These are phyloP conservation scores for Musa schizocarpa DNA, from an alignment of 176 grass and related monocot genomes.

Conservation along the genomic window DNA sequence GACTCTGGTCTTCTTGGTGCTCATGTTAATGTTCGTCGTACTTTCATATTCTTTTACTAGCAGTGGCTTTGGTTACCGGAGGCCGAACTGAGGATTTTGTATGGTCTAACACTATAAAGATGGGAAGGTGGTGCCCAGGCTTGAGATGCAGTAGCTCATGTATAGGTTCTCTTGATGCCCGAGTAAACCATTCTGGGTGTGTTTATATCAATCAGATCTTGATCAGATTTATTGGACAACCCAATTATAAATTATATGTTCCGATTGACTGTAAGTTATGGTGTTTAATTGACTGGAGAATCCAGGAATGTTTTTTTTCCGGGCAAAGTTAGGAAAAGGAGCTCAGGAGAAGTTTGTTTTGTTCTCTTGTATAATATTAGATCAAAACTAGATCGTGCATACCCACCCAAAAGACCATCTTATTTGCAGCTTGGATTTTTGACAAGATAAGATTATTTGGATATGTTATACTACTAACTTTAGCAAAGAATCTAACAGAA, in stretches of 20 bases:
- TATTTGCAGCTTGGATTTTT: too few species aligned
- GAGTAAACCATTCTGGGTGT: background rate
- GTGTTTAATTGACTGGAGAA: too few species aligned
- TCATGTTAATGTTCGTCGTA: background rate
- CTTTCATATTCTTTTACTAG: background rate
- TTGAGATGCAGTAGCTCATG: background rate
- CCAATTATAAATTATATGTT: background rate
- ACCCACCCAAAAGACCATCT: too few species aligned
- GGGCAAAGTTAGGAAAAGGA: too few species aligned
- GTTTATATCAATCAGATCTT: background rate
- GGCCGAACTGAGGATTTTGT: background rate
- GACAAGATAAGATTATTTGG: too few species aligned
- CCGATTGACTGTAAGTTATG: too few species aligned
- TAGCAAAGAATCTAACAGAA: too few species aligned
- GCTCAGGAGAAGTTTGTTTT: too few species aligned
- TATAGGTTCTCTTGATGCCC: background rate
- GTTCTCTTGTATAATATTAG: too few species aligned
- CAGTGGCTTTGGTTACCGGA: background rate
- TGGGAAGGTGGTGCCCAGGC: background rate
- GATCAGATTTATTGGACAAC: background rate
- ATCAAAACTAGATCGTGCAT: too few species aligned
- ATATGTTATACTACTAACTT: too few species aligned
- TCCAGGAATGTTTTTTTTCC: too few species aligned
- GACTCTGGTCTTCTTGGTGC: background rate
- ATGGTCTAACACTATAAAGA: background rate